phyloP scores from a whole-genome alignment of 768 basidiomycete species.

The Pisolithus sp. region DNA sequence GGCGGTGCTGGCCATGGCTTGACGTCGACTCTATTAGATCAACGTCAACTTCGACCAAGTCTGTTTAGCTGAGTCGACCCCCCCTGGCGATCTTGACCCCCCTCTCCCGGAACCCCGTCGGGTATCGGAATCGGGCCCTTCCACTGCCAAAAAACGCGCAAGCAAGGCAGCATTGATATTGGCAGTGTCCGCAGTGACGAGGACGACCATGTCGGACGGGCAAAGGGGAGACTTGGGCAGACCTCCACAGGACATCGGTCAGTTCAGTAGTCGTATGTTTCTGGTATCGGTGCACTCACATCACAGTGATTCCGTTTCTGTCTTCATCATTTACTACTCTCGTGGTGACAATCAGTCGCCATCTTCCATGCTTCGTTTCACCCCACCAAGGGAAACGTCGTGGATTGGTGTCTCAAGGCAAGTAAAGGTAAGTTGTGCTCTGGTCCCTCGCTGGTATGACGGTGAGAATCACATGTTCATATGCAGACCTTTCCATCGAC shows the following conservation, averaged over 20 bases:
- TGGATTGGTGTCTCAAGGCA: conserved; percentile 75
- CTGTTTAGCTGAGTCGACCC: too few relatives aligned
- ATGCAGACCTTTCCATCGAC: conserved; percentile 56
- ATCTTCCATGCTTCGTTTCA: conserved; percentile 85
- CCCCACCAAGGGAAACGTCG: conserved; percentile 70
- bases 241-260: conserved; percentile 52
- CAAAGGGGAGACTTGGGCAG: conserved; percentile 16
- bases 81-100: too few relatives aligned
- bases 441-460: neutral
- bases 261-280: conserved; percentile 4
- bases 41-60: too few relatives aligned
- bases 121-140: too few relatives aligned
- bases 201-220: conserved; percentile 25
- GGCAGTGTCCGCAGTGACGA: conserved; percentile 15
- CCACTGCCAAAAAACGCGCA: too few relatives aligned
- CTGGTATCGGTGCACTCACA: neutral
- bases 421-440: conserved; percentile 46
- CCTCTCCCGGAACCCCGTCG: too few relatives aligned
- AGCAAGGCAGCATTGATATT: conserved; percentile 4
- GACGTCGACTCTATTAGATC: neutral
- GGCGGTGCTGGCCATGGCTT: conserved; percentile 30
- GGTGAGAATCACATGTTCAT: neutral
- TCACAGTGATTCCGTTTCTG: neutral
- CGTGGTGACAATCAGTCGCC: conserved; percentile 46
- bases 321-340: neutral